Percentiles rank a stretch among this genome's conserved stretches.
Evolutionary conservation across 192 early-diverging fungal genomes (phyloP).

Genomic region (Podochytrium sp.): DNA sequence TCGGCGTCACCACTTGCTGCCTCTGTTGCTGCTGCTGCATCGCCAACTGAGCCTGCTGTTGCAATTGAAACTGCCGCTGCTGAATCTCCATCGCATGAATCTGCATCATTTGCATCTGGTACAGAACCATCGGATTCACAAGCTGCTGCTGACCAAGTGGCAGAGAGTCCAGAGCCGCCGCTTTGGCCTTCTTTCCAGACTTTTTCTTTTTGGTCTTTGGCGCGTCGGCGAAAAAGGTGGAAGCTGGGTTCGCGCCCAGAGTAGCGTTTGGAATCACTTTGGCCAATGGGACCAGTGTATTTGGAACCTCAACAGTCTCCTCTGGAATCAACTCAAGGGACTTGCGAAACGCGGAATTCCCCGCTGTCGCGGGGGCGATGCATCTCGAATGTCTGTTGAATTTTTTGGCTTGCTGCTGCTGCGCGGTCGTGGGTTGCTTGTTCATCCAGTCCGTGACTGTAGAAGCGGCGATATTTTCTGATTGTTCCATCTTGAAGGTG

Average conservation of each 20-base stretch:
- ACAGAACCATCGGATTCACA: background rate
- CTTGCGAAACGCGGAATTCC: too few species aligned
- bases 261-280: background rate
- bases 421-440: background rate
- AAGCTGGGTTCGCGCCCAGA: background rate
- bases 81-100: background rate
- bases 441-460: background rate
- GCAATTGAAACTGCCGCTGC: background rate
- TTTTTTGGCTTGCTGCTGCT: background rate
- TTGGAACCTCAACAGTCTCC: background rate
- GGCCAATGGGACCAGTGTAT: background rate
- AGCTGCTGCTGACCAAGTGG: too few species aligned
- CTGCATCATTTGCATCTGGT: slow-evolving; percentile 9
- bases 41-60: background rate
- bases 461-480: too few species aligned
- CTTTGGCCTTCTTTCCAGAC: background rate
- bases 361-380: background rate
- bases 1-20: background rate
- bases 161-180: background rate
- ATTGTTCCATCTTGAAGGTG: background rate
- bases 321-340: background rate
- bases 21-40: background rate
- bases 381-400: background rate
- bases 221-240: background rate
- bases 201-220: background rate